Evolutionary conservation across 164 flowering plant genomes (phyloP), one percentile per base, ranked within the genome.

Genomic region (Vitis rupestris): DNA sequence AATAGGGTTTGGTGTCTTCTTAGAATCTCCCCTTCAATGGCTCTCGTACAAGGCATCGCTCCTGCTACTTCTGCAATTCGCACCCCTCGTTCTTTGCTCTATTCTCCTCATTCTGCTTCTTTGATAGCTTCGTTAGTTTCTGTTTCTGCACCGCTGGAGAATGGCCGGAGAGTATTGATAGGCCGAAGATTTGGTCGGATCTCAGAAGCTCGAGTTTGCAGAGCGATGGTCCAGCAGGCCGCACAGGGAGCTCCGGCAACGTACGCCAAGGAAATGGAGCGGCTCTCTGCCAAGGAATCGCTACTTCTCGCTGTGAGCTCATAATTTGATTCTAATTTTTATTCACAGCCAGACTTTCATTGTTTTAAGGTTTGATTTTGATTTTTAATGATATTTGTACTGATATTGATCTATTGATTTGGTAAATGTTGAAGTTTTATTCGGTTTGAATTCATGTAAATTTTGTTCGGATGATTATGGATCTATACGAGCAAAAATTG

Each of bases 251-350:
- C 97, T 65, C 86, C 97, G 6, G 92, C 92, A 7, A 72, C 79
- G 63, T 90, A 92, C 29, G 97, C 94, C 9, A 89, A 87, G 78
- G 94, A 90, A 53, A 94, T 94, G 98, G 97, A 94, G 79, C 78
- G 94, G 64, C 91, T 92, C 61, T 84, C 97, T 37, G 98, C 98
- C 49, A 94, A 94, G 68, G 96, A 94, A 70, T 87, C 98, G 5
- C 91, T 94, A 19, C 89, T 94, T 53, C 93, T 94, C 14, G 94
- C 94, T 14, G 96, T 90, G 54, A 85, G 87, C 79, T 3, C 6
- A 8, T 31, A 15, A 8, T n/a, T 44, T 5, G 30, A 15, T 31
- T 65, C 10, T 31, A 30, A 50, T 17, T 31, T 23, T 48, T 29
- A 31, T 13, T 31, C 51, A 12, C 14, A 12, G 4, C 29, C 4